Evolutionary conservation across 495 filamentous ascomycete genomes (phyloP), one percentile per base, ranked within the genome.

Genomic region (Penicillium odoratum): DNA sequence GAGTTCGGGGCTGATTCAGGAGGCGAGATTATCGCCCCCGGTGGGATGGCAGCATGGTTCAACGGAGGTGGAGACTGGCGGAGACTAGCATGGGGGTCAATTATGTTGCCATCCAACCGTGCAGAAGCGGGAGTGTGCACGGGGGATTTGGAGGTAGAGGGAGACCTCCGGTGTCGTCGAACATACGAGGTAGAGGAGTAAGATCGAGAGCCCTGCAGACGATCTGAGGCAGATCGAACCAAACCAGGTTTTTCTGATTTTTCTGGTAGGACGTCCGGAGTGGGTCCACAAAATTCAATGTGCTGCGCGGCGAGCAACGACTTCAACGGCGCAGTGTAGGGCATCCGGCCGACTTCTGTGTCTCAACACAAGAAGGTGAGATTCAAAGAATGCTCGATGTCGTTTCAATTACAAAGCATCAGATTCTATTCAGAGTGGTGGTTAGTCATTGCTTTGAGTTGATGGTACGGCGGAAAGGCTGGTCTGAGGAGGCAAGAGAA

Each of bases 251-350:
- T 64, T 69, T 69, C 73, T 40, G 70, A 66, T 62, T 75, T 64
- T 69, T 69, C 73, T 40, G 57, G 68, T 60, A 51, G 79, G 72
- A 68, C 80, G 70, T 74, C 83, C 80, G 74, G 82, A 71, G 72
- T 80, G 64, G 66, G 82, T 81, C 74, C 81, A 84, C 70, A 79
- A 60, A 67, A 80, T 80, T 65, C 86, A 82, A 68, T 85, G 88
- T 67, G 81, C 69, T 66, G 85, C 77, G 88, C 83, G 68, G 85
- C 82, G 78, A 90, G 91, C 67, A 91, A 92, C 77, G 83, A 79
- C 78, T 88, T 87, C 66, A 85, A 82, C 51, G 92, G 92, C 60
- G 92, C 91, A 73, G 92, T 96, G 82, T 97, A 97, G 79, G 92
- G 92, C 92, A 97, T 97, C 75, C 78, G 74, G 74, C 71, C 76